These are phyloP conservation scores for Quillaja saponaria DNA, from an alignment of 306 rosid genomes.

Conservation along the genomic window DNA sequence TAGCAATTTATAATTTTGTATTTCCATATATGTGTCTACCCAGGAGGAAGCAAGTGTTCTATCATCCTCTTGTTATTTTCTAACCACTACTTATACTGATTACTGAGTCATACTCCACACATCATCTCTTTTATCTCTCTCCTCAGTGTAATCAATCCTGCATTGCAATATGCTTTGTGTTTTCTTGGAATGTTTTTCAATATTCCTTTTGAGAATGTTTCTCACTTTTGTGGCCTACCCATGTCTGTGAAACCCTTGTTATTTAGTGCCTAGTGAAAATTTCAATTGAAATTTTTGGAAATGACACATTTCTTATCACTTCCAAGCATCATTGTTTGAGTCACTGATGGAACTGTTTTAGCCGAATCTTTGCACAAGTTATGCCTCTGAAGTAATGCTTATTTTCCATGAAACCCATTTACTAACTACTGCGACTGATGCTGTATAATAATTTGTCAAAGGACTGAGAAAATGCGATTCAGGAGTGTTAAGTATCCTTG, in stretches of 20 bases:
- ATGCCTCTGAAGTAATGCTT: constrained; percentile 4
- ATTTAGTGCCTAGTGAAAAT: constrained; percentile 15
- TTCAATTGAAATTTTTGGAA: constrained; percentile 20
- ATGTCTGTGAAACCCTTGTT: constrained; percentile 11
- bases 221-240: constrained; percentile 1
- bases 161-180: constrained; percentile 14
- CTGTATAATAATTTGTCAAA: constrained; percentile 6
- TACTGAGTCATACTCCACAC: constrained; percentile 65
- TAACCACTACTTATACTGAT: constrained; percentile 41
- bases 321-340: no score
- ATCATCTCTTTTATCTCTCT: constrained; percentile 29
- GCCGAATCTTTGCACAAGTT: constrained; percentile 8
- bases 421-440: constrained; percentile 12
- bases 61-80: constrained; percentile 42
- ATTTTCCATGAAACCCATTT: not conserved
- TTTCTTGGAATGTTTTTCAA: constrained; percentile 11
- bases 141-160: constrained; percentile 2
- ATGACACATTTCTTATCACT: constrained; percentile 3
- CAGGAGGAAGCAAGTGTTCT: constrained; percentile 46
- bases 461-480: constrained; percentile 17
- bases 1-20: constrained; percentile 12
- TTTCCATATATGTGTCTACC: constrained; percentile 40
- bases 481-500: constrained; percentile 5
- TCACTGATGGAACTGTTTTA: not conserved
- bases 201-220: constrained; percentile 15